A percentile compares a stretch with the other conserved stretches of the same genome.
These are phyloP conservation scores for Paramecium biaurelia DNA, from an alignment of 73 alveolate species.

Conservation along the genomic window DNA sequence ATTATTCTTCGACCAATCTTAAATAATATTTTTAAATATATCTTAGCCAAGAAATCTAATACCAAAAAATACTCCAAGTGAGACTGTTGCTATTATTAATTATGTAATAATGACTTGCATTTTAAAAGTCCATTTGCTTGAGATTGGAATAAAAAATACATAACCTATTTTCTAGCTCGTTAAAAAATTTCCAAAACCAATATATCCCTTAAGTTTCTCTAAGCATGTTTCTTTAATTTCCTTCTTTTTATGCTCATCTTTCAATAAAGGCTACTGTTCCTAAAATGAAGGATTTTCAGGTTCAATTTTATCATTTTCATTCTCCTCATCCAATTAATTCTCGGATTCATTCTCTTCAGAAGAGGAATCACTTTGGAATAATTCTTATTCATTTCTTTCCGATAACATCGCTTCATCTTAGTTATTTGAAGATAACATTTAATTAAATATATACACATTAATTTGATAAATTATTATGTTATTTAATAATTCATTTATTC, in stretches of 20 bases:
- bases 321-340: not conserved
- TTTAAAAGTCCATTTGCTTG: constrained; percentile 51
- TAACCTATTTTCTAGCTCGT: not conserved
- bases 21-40: not conserved
- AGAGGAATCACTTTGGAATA: constrained; percentile 11
- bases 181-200: constrained; percentile 33
- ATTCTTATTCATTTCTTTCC: constrained; percentile 23
- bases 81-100: constrained; percentile 11
- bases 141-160: constrained; percentile 40
- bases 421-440: constrained; percentile 16
- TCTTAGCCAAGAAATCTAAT: constrained; percentile 35
- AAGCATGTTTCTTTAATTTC: constrained; percentile 34
- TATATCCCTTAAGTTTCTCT: constrained; percentile 39
- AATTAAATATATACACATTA: not conserved
- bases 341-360: not conserved
- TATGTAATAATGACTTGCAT: constrained; percentile 16
- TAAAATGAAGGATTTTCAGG: not conserved
- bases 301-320: constrained; percentile 12
- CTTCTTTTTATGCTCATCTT: constrained; percentile 7
- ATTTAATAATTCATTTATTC: not conserved
- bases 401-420: constrained; percentile 42
- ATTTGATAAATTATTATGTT: not conserved
- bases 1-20: constrained; percentile 13
- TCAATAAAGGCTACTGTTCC: not conserved
- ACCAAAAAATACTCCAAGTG: constrained; percentile 26